A percentile compares a stretch with the other conserved stretches of the same genome.
These are phyloP conservation scores for Boletus semigastroideus DNA, from an alignment of 1,284 basidiomycete genomes.

Conservation along the genomic window DNA sequence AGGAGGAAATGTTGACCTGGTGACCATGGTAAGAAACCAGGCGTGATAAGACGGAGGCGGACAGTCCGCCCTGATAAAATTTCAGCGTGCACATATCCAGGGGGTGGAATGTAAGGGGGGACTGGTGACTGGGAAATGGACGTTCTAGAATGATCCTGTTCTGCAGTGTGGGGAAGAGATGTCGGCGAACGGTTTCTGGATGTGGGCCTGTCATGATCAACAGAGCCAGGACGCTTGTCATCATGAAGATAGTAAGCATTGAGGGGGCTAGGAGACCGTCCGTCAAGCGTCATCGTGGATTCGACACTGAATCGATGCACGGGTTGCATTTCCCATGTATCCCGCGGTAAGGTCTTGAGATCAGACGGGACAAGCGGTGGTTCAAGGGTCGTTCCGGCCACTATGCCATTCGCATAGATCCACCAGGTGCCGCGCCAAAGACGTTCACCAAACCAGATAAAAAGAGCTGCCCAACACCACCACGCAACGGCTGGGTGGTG, in stretches of 20 bases:
- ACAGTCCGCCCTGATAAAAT: conserved; percentile 78
- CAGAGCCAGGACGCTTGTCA: conserved; percentile 3
- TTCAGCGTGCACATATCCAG: conserved; percentile 76
- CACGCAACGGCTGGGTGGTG: conserved; percentile 71
- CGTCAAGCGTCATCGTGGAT: conserved; percentile 8
- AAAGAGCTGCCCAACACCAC: conserved; percentile 69
- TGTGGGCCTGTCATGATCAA: background rate
- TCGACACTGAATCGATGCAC: conserved; percentile 7
- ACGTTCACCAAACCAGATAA: conserved; percentile 68
- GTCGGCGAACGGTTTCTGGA: background rate
- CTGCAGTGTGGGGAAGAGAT: background rate
- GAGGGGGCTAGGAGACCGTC: conserved; percentile 27
- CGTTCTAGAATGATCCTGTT: conserved; percentile 4
- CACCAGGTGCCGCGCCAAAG: conserved; percentile 59
- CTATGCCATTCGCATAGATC: conserved; percentile 62
- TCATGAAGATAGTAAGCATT: conserved; percentile 18
- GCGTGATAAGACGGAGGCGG: conserved; percentile 68
- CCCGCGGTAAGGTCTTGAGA: background rate
- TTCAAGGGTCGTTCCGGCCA: conserved; percentile 15
- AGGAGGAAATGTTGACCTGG: conserved; percentile 83
- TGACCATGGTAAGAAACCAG: conserved; percentile 64
- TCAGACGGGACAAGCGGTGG: background rate
- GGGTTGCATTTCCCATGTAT: conserved; percentile 29
- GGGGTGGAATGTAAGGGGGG: conserved; percentile 49
- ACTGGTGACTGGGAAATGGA: background rate